Conservation (phyloP, 202 grass and related monocot species). For the Tripidium arundinaceum region DNA sequence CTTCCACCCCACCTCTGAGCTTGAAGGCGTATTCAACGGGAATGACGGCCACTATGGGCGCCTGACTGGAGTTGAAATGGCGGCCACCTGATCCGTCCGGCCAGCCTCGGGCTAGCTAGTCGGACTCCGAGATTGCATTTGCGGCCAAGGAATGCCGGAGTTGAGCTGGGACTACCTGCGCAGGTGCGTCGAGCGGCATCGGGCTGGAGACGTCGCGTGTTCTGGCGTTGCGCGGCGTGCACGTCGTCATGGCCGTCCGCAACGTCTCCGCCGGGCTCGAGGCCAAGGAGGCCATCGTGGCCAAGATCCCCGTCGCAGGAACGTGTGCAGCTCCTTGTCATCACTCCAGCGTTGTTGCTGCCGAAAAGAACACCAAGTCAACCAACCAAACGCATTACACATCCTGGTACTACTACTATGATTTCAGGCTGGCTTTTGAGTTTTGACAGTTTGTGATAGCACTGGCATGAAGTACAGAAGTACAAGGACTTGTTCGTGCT, state of each 20-base stretch:
- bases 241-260: slow-evolving; percentile 60
- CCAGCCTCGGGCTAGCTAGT: neutral
- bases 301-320: slow-evolving; percentile 37
- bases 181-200: slow-evolving; percentile 87
- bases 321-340: too few species aligned
- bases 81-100: too few species aligned
- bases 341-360: too few species aligned
- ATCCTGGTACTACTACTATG: neutral
- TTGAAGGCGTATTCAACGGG: too few species aligned
- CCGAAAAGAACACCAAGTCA: too few species aligned
- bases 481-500: neutral
- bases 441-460: neutral
- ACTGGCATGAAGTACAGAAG: neutral
- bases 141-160: neutral
- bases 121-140: neutral
- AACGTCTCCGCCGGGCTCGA: slow-evolving; percentile 43
- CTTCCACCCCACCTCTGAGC: too few species aligned
- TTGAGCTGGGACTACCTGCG: neutral
- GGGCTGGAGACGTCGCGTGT: slow-evolving; percentile 69
- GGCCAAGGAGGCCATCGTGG: slow-evolving; percentile 47
- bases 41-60: too few species aligned
- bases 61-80: too few species aligned
- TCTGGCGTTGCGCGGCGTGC: slow-evolving; percentile 63
- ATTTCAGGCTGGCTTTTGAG: neutral
- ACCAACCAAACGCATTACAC: too few species aligned